Conservation (phyloP, 306 rosid species). For the Rubus idaeus region DNA sequence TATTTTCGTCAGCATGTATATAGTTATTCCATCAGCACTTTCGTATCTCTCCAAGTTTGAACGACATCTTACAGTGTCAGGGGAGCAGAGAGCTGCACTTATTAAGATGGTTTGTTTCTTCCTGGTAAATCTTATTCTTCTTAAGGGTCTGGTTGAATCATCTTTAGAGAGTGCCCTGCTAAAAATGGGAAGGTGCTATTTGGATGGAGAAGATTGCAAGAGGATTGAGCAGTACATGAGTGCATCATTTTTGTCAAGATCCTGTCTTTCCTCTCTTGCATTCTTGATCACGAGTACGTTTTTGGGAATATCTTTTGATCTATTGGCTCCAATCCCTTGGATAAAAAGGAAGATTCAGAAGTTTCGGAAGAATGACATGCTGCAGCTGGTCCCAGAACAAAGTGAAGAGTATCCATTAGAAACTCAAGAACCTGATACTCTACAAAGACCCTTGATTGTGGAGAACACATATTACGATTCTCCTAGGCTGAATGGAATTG, state of each 20-base stretch:
- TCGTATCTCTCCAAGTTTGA: constrained; percentile 91
- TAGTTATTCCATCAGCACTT: constrained; percentile 82
- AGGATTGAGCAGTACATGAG: constrained; percentile 98
- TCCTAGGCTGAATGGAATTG: constrained; percentile 44
- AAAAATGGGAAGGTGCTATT: constrained; percentile 88
- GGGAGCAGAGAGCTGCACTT: constrained; percentile 92
- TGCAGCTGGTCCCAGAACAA: constrained; percentile 88
- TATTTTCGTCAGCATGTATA: constrained; percentile 87
- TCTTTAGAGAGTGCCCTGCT: constrained; percentile 79
- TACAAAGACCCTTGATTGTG: constrained; percentile 63
- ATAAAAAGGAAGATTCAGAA: constrained; percentile 72
- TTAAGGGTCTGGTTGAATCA: constrained; percentile 85
- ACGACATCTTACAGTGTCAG: constrained; percentile 88
- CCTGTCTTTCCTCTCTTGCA: constrained; percentile 96
- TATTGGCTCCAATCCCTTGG: constrained; percentile 95
- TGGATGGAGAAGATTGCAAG: constrained; percentile 96
- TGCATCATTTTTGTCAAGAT: constrained; percentile 78
- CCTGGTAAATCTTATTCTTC: constrained; percentile 90
- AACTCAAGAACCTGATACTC: constrained; percentile 64
- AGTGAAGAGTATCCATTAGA: constrained; percentile 79
- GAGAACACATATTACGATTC: constrained; percentile 50
- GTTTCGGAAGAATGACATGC: constrained; percentile 93
- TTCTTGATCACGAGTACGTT: constrained; percentile 87
- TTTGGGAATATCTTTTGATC: constrained; percentile 93
- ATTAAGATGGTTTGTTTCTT: constrained; percentile 96